Conservation (phyloP, 2,329 filamentous ascomycete genomes). For the Colletotrichum viniferum region DNA sequence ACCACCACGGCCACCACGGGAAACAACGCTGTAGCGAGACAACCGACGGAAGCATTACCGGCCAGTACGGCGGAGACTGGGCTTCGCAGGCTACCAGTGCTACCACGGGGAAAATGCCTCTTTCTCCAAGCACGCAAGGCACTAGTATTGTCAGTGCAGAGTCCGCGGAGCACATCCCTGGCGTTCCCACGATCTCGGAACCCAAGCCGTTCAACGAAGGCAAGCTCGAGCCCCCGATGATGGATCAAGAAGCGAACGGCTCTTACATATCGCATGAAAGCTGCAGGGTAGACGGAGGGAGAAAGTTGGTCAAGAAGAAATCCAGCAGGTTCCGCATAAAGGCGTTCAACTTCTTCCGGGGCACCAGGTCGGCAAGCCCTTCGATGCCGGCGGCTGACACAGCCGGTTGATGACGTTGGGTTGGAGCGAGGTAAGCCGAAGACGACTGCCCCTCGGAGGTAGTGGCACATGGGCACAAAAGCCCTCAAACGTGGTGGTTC, state of each 20-base stretch:
- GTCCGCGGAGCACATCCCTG: constrained; percentile 54
- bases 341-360: constrained; percentile 60
- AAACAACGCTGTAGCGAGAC: constrained; percentile 65
- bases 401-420: constrained; percentile 24
- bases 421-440: neutral
- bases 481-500: neutral
- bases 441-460: neutral
- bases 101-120: constrained; percentile 66
- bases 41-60: constrained; percentile 63
- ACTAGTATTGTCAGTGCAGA: constrained; percentile 69
- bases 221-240: neutral
- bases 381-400: constrained; percentile 33
- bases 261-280: constrained; percentile 40
- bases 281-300: constrained; percentile 49
- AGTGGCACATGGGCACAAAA: neutral
- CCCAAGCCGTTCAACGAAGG: constrained; percentile 33
- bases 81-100: constrained; percentile 67
- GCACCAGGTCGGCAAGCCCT: constrained; percentile 48
- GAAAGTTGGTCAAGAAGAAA: constrained; percentile 62
- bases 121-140: constrained; percentile 69
- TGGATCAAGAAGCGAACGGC: constrained; percentile 20
- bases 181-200: constrained; percentile 46
- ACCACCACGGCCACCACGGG: constrained; percentile 44
- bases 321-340: constrained; percentile 69
- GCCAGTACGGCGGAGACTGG: constrained; percentile 61